Base-by-base conservation (phyloP, 352 stramenopile genomes). In the Phytophthora fragariae region DNA sequence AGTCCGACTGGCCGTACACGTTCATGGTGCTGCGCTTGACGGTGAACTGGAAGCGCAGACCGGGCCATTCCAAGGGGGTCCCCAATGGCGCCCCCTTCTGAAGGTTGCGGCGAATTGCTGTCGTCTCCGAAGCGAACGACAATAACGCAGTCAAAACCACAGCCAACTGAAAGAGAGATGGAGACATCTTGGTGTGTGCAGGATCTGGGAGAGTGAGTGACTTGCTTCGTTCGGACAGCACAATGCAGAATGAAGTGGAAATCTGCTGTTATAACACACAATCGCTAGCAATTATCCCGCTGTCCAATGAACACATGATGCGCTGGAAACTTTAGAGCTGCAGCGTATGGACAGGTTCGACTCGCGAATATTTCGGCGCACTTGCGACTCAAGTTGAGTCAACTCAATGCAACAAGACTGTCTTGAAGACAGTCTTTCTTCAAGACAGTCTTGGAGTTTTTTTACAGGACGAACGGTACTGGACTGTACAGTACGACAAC, bases 11-110 rank as follows among this genome's bases (percentile, higher is more conserved):
- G 5, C 77, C 80, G 39, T 75, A 66, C 11, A 82, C 39, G 11
- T 57, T 55, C 70, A 76, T 77, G 7, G 65, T 58, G 53, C 41
- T 58, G 17, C 71, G 59, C 56, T 85, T 85, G 53, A 79, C 59
- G 1, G 59, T 75, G 27, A 85, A 73, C 15, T 73, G 62, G 8
- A 85, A 68, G 5, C 65, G 57, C 17, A 87, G 50, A 2, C 71
- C 72, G 11, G 72, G 77, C 57, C 72, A 76, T 56, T 62, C 61
- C 9, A 75, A 27, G 24, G 62, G 50, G 12, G 68, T 62, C 21
- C 49, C 61, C 9, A 75, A 19, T 29, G 61, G 50, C 6, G 68
- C 54, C 21, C 56, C 55, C 2, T 37, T 57, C 29, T 60, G 60
- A 31, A 71, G 44, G 7, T 64, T 62, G 7, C 67, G 44, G 3